phyloP scores from a whole-genome alignment of 208 protist genomes.

The Histomonas meleagridis region DNA sequence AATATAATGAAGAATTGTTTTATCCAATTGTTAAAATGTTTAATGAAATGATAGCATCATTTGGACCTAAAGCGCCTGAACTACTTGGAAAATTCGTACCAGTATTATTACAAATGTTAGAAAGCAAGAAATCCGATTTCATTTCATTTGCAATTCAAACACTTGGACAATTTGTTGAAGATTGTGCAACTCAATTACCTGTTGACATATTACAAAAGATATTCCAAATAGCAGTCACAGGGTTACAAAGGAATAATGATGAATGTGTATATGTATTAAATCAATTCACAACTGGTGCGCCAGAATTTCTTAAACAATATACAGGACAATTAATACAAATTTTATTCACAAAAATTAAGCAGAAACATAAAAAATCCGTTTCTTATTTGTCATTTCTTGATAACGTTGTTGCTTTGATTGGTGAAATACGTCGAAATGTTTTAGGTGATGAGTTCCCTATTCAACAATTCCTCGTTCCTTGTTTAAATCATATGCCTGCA shows the following conservation, averaged over 20 bases:
- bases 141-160: neutral
- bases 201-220: neutral
- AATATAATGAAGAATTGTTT: neutral
- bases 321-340: neutral
- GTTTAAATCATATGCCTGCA: neutral
- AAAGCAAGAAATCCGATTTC: neutral
- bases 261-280: neutral
- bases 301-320: neutral
- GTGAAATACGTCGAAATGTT: neutral
- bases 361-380: neutral
- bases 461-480: neutral
- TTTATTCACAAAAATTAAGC: neutral
- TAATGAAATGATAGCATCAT: neutral
- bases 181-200: neutral
- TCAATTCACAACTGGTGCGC: neutral
- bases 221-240: neutral
- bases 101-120: neutral
- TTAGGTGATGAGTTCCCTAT: neutral
- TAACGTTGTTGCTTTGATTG: neutral
- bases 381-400: neutral
- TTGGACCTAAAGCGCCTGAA: neutral
- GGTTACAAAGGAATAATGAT: neutral
- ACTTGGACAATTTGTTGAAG: neutral
- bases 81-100: neutral
- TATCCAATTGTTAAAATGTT: neutral